These are phyloP conservation scores for Kluyveromyces aestuarii DNA, from an alignment of 805 yeast species.

Conservation along the genomic window DNA sequence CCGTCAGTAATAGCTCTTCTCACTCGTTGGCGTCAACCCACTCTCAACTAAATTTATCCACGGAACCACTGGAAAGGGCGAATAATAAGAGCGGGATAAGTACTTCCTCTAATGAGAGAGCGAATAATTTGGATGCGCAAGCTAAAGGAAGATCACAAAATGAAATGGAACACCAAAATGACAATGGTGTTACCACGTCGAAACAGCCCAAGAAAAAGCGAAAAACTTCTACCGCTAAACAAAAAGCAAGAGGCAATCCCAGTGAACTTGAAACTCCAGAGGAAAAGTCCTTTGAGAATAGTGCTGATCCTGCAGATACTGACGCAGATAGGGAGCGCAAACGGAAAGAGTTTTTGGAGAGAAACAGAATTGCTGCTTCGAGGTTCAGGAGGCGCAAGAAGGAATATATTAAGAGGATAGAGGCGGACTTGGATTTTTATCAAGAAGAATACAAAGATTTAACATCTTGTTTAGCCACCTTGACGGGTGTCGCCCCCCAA, in stretches of 20 bases:
- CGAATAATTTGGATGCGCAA: background rate
- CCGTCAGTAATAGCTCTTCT: slow-evolving; percentile 6
- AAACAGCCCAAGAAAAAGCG: slow-evolving; percentile 6
- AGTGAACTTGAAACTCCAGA: slow-evolving; percentile 1
- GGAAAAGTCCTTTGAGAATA: background rate
- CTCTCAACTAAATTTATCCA: background rate
- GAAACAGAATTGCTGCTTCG: slow-evolving; percentile 91
- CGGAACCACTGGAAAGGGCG: background rate
- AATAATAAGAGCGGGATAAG: background rate
- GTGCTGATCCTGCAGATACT: slow-evolving; percentile 1
- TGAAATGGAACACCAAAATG: background rate
- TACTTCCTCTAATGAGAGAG: background rate
- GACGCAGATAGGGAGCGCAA: slow-evolving; percentile 56
- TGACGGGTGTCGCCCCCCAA: slow-evolving; percentile 13
- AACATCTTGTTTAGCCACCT: slow-evolving; percentile 22
- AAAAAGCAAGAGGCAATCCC: slow-evolving; percentile 6
- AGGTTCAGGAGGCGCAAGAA: slow-evolving; percentile 94
- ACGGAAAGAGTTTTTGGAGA: slow-evolving; percentile 67
- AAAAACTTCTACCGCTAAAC: slow-evolving; percentile 7
- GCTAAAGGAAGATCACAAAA: background rate
- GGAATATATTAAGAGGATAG: slow-evolving; percentile 75
- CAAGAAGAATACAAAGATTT: slow-evolving; percentile 62
- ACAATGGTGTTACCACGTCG: background rate
- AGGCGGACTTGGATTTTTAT: slow-evolving; percentile 64
- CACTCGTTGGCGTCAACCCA: background rate